A percentile compares a stretch with the other conserved stretches of the same genome.
phyloP scores from a whole-genome alignment of 805 yeast genomes.

The Candida sonorensis region DNA sequence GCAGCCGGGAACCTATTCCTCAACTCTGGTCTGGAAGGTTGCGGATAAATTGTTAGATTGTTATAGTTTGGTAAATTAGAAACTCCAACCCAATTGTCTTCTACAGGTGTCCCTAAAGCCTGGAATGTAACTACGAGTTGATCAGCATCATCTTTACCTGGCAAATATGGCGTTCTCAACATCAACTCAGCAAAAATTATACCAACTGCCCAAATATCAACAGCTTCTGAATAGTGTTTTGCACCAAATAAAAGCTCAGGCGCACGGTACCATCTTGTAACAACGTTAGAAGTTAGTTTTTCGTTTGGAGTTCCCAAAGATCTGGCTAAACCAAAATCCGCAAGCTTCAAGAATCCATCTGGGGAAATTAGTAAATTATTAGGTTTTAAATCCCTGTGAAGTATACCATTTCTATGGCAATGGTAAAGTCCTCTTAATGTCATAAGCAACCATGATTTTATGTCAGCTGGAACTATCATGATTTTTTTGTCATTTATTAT shows the following conservation, averaged over 20 bases:
- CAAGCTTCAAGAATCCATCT: constrained; percentile 81
- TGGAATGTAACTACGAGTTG: constrained; percentile 91
- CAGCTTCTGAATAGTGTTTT: constrained; percentile 78
- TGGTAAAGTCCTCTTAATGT: constrained; percentile 91
- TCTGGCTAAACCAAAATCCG: constrained; percentile 96
- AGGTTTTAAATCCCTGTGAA: constrained; percentile 93
- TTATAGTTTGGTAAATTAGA: constrained; percentile 71
- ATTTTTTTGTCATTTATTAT: constrained; percentile 73
- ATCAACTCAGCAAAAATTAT: constrained; percentile 92
- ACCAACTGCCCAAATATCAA: constrained; percentile 97
- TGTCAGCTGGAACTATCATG: constrained; percentile 77
- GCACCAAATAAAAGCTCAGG: constrained; percentile 92
- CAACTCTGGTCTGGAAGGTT: constrained; percentile 73
- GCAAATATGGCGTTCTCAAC: constrained; percentile 91
- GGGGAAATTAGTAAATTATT: constrained; percentile 84
- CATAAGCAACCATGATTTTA: constrained; percentile 93
- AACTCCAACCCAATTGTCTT: constrained; percentile 86
- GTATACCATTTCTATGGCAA: constrained; percentile 83
- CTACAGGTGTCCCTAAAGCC: constrained; percentile 95
- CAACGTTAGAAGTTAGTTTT: constrained; percentile 84
- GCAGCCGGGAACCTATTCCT: constrained; percentile 87
- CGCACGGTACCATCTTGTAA: constrained; percentile 96
- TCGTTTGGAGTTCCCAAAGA: constrained; percentile 73
- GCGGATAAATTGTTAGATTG: constrained; percentile 69
- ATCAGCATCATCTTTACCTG: constrained; percentile 86